Conservation (phyloP, 2,329 filamentous ascomycete species). For the Xylaria digitata region DNA sequence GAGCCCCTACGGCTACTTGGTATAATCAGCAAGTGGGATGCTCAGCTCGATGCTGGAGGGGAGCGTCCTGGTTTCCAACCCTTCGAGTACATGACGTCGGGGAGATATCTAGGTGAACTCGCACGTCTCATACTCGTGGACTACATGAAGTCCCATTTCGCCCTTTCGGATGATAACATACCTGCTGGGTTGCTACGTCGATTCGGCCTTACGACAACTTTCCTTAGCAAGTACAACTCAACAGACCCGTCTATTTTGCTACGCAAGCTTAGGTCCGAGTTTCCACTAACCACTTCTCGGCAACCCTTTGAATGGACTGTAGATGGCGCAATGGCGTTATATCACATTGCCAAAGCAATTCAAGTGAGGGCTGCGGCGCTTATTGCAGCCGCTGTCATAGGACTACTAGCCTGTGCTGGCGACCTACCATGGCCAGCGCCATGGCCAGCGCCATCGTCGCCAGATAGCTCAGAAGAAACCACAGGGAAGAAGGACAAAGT, state of each 20-base stretch:
- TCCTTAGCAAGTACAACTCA: conserved; percentile 76
- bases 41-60: conserved; percentile 71
- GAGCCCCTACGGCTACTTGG: conserved; percentile 70
- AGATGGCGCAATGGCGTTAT: conserved; percentile 68
- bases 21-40: conserved; percentile 78
- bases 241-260: conserved; percentile 58
- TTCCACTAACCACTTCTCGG: conserved; percentile 61
- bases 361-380: conserved; percentile 79
- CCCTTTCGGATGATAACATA: conserved; percentile 57
- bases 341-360: conserved; percentile 75
- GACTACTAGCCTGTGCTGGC: conserved; percentile 74
- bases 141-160: conserved; percentile 63
- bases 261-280: conserved; percentile 62
- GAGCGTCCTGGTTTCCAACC: conserved; percentile 82
- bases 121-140: conserved; percentile 77
- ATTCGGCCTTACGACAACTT: conserved; percentile 77
- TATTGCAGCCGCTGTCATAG: conserved; percentile 77
- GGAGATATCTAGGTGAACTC: conserved; percentile 81
- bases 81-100: conserved; percentile 86
- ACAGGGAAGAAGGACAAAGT: conserved; percentile 42
- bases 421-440: no score
- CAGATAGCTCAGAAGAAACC: conserved; percentile 13
- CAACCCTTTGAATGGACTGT: conserved; percentile 71
- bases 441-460: no score
- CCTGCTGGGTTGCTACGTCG: conserved; percentile 66